Percentiles rank a stretch among this genome's conserved stretches.
These are phyloP conservation scores for Carex parvula DNA, from an alignment of 176 grass and related monocot species.

Conservation along the genomic window DNA sequence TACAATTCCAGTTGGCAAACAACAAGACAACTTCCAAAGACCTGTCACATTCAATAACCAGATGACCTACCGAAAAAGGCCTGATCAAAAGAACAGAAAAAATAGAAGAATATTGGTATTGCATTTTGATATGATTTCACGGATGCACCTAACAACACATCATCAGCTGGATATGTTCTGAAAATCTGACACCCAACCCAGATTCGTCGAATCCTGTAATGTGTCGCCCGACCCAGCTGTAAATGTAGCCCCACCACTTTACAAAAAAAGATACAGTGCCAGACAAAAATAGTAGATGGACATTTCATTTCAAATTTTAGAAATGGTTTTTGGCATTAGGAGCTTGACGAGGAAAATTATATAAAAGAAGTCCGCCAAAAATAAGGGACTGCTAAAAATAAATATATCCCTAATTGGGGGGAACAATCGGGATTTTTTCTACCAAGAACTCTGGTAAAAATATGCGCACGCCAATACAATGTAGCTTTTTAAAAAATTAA, in stretches of 20 bases:
- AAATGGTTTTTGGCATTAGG: not conserved
- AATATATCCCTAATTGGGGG: not conserved
- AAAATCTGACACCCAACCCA: not conserved
- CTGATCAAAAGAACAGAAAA: not conserved
- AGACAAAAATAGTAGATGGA: not conserved
- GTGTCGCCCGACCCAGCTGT: not conserved
- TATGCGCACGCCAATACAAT: no score
- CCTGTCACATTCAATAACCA: no score
- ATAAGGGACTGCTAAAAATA: not conserved
- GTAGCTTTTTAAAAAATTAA: no score
- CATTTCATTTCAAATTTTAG: not conserved
- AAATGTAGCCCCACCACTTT: not conserved
- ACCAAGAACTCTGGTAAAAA: not conserved
- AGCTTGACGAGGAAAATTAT: not conserved
- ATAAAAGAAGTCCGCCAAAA: not conserved
- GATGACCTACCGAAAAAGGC: not conserved
- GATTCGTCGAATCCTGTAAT: not conserved
- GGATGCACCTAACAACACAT: not conserved
- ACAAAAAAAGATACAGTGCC: not conserved
- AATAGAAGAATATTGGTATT: not conserved
- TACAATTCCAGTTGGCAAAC: not conserved
- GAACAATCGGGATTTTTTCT: not conserved
- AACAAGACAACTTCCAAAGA: no score
- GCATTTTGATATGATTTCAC: not conserved
- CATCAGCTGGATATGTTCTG: not conserved